Percentiles rank a stretch among this genome's conserved stretches.
Evolutionary conservation across 306 rosid species (phyloP).

Genomic region (Macrotyloma uniflorum): DNA sequence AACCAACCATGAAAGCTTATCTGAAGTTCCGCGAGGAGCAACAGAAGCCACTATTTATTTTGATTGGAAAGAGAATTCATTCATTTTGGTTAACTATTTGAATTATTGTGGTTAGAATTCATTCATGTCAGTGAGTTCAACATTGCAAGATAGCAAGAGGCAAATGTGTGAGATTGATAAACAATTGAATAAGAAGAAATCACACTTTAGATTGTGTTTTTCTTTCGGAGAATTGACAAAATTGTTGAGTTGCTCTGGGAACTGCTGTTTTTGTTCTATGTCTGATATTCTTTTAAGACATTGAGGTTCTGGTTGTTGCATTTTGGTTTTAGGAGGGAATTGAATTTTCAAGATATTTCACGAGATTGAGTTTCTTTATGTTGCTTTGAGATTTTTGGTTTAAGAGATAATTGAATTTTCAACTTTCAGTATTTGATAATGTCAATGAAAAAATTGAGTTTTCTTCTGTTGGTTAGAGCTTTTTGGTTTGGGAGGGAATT

Average conservation of each 20-base stretch:
- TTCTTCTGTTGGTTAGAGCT: no score
- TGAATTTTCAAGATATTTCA: not conserved
- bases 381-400: not conserved
- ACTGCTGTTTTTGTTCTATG: not conserved
- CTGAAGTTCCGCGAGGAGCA: slow-evolving; percentile 83
- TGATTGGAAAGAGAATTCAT: not conserved
- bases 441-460: not conserved
- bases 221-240: not conserved
- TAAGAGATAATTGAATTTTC: not conserved
- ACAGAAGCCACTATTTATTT: slow-evolving; percentile 60
- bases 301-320: not conserved
- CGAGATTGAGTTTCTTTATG: not conserved
- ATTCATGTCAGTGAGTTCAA: not conserved
- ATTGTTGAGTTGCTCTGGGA: not conserved
- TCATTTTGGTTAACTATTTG: not conserved
- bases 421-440: not conserved
- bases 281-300: no score
- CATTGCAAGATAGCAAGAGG: not conserved
- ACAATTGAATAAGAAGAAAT: not conserved
- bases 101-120: not conserved
- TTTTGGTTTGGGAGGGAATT: not conserved
- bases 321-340: not conserved
- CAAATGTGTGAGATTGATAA: not conserved
- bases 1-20: slow-evolving; percentile 72
- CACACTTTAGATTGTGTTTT: not conserved